A percentile compares a stretch with the other conserved stretches of the same genome.
Conservation (phyloP, 371 early-diverging fungal genomes). For the Saksenaea oblongispora region DNA sequence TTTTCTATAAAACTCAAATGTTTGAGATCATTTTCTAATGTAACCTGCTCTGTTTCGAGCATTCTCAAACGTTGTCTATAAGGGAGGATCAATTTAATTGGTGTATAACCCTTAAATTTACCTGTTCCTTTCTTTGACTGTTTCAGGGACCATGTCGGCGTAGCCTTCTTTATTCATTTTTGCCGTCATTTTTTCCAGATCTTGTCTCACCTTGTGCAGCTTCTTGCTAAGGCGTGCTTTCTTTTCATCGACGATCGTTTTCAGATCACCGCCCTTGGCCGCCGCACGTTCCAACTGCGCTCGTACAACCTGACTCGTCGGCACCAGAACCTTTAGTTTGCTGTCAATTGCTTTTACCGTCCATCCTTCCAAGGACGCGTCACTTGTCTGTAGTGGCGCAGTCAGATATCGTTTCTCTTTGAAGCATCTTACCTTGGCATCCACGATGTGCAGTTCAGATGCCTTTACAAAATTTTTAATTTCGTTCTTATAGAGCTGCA, state of each 20-base stretch:
- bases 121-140: constrained; percentile 47
- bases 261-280: constrained; percentile 29
- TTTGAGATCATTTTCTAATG: constrained; percentile 32
- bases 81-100: neutral
- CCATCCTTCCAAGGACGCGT: constrained; percentile 9
- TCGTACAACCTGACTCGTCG: constrained; percentile 36
- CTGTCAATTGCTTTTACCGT: constrained; percentile 38
- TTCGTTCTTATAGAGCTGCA: constrained; percentile 40
- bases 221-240: constrained; percentile 30
- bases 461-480: constrained; percentile 51
- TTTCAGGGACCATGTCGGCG: constrained; percentile 36
- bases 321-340: constrained; percentile 48
- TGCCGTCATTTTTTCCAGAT: constrained; percentile 32
- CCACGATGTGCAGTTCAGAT: constrained; percentile 28
- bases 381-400: neutral
- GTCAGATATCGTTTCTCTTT: neutral
- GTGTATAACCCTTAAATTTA: constrained; percentile 15
- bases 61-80: constrained; percentile 26
- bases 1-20: constrained; percentile 13
- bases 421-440: constrained; percentile 20
- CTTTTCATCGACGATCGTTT: constrained; percentile 21
- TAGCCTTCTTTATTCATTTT: constrained; percentile 43
- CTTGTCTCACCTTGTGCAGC: constrained; percentile 31
- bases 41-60: constrained; percentile 26
- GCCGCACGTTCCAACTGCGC: constrained; percentile 39